Conservation (phyloP, 495 filamentous ascomycete species). For the Opeltia flavorubescens region DNA sequence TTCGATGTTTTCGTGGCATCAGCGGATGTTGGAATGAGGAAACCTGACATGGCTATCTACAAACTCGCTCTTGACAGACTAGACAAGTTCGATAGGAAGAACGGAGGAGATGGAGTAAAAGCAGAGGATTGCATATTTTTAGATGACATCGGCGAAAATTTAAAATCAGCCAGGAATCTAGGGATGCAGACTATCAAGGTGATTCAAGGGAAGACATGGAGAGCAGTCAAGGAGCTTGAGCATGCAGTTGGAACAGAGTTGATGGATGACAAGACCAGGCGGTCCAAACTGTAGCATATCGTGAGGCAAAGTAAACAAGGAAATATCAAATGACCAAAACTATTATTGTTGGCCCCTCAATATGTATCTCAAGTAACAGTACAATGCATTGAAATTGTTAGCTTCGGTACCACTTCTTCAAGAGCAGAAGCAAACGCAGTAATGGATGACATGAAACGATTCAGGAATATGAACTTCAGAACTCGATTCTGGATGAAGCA, state of each 20-base stretch:
- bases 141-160: slow-evolving; percentile 91
- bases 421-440: too few species aligned
- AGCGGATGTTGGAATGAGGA: slow-evolving; percentile 77
- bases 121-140: slow-evolving; percentile 69
- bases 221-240: slow-evolving; percentile 62
- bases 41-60: slow-evolving; percentile 77
- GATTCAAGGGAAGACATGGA: slow-evolving; percentile 55
- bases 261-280: slow-evolving; percentile 26
- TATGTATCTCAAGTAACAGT: too few species aligned
- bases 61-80: slow-evolving; percentile 51
- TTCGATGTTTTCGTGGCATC: slow-evolving; percentile 78
- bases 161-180: slow-evolving; percentile 59
- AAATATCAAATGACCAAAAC: not conserved
- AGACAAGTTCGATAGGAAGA: slow-evolving; percentile 41
- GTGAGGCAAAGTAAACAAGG: not conserved
- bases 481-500: too few species aligned
- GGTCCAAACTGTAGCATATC: slow-evolving; percentile 10
- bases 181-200: slow-evolving; percentile 83
- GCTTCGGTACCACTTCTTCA: too few species aligned
- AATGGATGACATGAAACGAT: too few species aligned
- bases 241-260: slow-evolving; percentile 34
- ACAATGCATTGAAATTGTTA: too few species aligned
- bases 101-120: slow-evolving; percentile 36
- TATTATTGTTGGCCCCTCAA: too few species aligned
- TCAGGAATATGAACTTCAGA: too few species aligned